Percentiles rank a stretch among this genome's conserved stretches.
phyloP scores from a whole-genome alignment of 306 rosid species.

The Potentilla sterilis region DNA sequence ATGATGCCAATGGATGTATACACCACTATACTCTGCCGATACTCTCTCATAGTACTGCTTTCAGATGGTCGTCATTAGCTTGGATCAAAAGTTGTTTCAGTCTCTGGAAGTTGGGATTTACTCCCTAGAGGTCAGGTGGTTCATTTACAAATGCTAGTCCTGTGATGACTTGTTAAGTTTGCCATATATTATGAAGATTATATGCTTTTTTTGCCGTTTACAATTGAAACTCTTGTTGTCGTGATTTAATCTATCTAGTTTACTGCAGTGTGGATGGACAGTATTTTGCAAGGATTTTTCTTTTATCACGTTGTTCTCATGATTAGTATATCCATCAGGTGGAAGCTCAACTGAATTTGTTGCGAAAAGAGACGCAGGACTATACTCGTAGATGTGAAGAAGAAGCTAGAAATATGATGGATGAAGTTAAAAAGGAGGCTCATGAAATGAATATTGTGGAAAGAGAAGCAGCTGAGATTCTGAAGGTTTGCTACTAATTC shows the following conservation, averaged over 20 bases:
- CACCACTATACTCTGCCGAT: neutral
- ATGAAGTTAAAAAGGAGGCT: conserved; percentile 51
- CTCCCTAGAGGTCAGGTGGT: too few species aligned
- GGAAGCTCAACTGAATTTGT: conserved; percentile 49
- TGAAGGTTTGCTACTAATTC: conserved; percentile 35
- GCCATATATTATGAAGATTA: neutral
- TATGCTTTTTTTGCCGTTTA: neutral
- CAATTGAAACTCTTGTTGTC: neutral
- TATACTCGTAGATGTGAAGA: conserved; percentile 41
- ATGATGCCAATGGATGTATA: neutral
- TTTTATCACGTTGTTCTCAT: neutral
- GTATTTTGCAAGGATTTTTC: neutral
- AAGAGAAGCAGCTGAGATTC: conserved; percentile 64
- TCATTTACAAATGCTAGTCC: neutral
- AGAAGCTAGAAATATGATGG: conserved; percentile 57
- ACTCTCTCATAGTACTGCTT: neutral
- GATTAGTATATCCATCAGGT: conserved; percentile 41
- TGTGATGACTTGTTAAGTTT: neutral
- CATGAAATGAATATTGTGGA: conserved; percentile 55
- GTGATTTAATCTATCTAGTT: neutral
- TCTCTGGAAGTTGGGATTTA: neutral
- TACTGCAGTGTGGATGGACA: neutral
- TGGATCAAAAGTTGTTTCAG: neutral
- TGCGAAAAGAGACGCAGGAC: conserved; percentile 59
- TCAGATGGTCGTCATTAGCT: neutral